A percentile compares a stretch with the other conserved stretches of the same genome.
Conservation (phyloP, 2,329 filamentous ascomycete genomes). For the Diaporthe capsici region DNA sequence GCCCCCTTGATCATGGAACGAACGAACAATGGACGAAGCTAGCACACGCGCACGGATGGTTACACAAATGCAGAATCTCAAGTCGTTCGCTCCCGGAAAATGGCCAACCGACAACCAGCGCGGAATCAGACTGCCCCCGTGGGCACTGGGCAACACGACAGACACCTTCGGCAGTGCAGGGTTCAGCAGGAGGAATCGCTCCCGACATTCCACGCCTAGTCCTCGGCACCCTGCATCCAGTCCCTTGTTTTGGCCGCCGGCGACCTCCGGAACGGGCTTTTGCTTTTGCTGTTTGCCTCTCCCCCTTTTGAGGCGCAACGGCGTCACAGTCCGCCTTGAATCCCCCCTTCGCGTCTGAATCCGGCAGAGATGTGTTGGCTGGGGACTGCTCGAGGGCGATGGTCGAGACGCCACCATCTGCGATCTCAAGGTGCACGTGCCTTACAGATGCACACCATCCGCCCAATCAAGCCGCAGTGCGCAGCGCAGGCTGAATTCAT, state of each 20-base stretch:
- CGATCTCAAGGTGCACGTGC: background rate
- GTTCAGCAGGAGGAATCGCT: conserved; percentile 1
- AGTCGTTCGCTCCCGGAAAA: conserved; percentile 15
- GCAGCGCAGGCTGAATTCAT: background rate
- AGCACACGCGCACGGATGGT: conserved; percentile 22
- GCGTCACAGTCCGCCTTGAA: background rate
- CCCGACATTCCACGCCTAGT: conserved; percentile 24
- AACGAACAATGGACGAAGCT: conserved; percentile 26
- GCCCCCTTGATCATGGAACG: conserved; percentile 13
- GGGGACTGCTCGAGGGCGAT: background rate
- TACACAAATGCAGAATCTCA: conserved; percentile 26
- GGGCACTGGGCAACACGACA: background rate
- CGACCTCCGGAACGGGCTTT: background rate
- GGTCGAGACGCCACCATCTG: conserved; percentile 10
- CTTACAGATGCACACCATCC: background rate
- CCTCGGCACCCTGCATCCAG: conserved; percentile 22
- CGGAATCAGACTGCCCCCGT: conserved; percentile 2
- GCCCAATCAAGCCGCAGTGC: background rate
- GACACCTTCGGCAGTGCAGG: conserved; percentile 20
- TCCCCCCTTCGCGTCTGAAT: background rate
- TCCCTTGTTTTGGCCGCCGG: background rate
- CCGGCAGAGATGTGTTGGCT: background rate
- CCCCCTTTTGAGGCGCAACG: background rate
- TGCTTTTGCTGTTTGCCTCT: background rate
- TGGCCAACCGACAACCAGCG: conserved; percentile 1